Evolutionary conservation across 805 yeast species (phyloP).

Genomic region (Candida vartiovaarae): DNA sequence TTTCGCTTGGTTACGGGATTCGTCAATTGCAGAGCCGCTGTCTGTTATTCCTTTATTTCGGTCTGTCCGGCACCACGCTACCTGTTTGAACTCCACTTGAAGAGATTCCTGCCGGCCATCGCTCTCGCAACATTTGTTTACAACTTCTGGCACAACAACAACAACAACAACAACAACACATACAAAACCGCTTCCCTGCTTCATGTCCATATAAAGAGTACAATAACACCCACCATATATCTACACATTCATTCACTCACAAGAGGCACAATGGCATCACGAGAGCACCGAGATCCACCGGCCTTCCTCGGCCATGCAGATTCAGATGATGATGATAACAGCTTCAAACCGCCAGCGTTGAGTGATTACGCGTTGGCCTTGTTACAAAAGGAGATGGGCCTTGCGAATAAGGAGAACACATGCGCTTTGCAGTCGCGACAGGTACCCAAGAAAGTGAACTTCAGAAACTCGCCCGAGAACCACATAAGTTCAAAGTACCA

Average conservation of each 20-base stretch:
- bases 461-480: slow-evolving; percentile 12
- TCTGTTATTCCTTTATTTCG: no score
- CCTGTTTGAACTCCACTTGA: no score
- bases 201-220: no score
- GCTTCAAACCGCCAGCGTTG: slow-evolving; percentile 52
- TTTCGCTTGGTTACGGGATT: background rate
- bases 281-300: background rate
- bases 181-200: no score
- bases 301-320: slow-evolving; percentile 13
- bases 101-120: no score
- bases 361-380: slow-evolving; percentile 53
- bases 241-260: background rate
- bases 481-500: slow-evolving; percentile 4
- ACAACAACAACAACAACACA: no score
- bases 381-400: slow-evolving; percentile 29
- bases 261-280: background rate
- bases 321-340: slow-evolving; percentile 37
- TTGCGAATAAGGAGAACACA: slow-evolving; percentile 5
- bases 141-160: no score
- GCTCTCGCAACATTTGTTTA: no score
- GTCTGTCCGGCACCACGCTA: no score
- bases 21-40: no score
- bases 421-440: background rate
- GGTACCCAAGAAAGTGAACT: slow-evolving; percentile 20
- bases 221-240: background rate